A percentile compares a stretch with the other conserved stretches of the same genome.
These are phyloP conservation scores for Benincasa hispida DNA, from an alignment of 306 rosid species.

Conservation along the genomic window DNA sequence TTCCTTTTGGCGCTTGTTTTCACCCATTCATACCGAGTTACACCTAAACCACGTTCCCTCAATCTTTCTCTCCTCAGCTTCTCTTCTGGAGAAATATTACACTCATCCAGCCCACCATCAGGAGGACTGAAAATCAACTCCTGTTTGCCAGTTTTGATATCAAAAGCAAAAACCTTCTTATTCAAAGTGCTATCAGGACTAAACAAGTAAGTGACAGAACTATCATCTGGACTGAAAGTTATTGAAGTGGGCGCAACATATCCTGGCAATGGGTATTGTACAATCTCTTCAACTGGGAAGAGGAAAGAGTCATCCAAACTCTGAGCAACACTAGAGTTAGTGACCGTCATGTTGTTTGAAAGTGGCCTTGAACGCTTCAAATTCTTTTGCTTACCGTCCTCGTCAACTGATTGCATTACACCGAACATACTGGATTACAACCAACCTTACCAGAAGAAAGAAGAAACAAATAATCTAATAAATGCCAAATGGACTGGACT, in stretches of 20 bases:
- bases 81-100: slow-evolving; percentile 77
- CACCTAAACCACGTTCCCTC: slow-evolving; percentile 94
- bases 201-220: slow-evolving; percentile 45
- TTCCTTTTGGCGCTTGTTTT: slow-evolving; percentile 52
- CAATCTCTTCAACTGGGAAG: slow-evolving; percentile 82
- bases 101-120: slow-evolving; percentile 85
- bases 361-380: slow-evolving; percentile 50
- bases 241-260: slow-evolving; percentile 63
- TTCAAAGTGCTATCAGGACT: slow-evolving; percentile 72
- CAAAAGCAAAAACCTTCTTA: slow-evolving; percentile 52
- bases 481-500: not conserved
- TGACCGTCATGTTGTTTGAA: slow-evolving; percentile 52
- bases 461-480: not conserved
- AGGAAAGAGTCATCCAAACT: slow-evolving; percentile 37
- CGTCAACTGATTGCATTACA: slow-evolving; percentile 73
- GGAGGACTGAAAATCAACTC: slow-evolving; percentile 74
- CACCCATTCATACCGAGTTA: slow-evolving; percentile 90
- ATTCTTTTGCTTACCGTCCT: slow-evolving; percentile 40
- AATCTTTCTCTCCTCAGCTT: slow-evolving; percentile 91
- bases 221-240: slow-evolving; percentile 76
- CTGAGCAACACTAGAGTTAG: slow-evolving; percentile 39
- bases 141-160: slow-evolving; percentile 43
- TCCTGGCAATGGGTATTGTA: slow-evolving; percentile 88
- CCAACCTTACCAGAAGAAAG: slow-evolving; percentile 16
- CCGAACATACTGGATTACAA: slow-evolving; percentile 13